phyloP scores from a whole-genome alignment of 371 early-diverging fungal genomes.

The Actinomortierella wolfii region DNA sequence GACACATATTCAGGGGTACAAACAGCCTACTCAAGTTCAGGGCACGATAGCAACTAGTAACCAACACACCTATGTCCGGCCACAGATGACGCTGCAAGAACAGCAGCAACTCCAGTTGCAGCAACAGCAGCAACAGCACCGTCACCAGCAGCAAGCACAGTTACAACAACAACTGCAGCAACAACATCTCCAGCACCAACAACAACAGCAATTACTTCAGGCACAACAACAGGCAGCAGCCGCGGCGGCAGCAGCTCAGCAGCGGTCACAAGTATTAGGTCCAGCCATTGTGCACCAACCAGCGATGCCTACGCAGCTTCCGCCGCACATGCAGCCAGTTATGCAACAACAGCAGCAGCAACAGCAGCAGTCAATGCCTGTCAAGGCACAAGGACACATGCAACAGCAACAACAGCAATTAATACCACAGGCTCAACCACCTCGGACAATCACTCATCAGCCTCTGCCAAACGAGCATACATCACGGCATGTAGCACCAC shows the following conservation, averaged over 20 bases:
- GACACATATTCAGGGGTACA: neutral
- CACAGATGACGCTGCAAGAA: neutral
- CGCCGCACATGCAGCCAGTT: constrained; percentile 19
- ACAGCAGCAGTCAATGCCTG: constrained; percentile 8
- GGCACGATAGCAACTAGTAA: no score
- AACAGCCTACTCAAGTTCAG: neutral
- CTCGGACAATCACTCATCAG: constrained; percentile 2
- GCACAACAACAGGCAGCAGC: neutral
- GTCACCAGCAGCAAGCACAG: constrained; percentile 13
- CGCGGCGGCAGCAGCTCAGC: neutral
- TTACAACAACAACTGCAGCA: constrained; percentile 17
- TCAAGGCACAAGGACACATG: constrained; percentile 19
- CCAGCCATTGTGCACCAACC: constrained; percentile 1
- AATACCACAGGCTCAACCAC: neutral
- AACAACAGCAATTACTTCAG: constrained; percentile 4
- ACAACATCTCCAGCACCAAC: constrained; percentile 10
- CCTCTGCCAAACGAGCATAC: constrained; percentile 4
- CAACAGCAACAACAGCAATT: constrained; percentile 14
- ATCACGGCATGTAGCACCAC: constrained; percentile 4
- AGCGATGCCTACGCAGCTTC: constrained; percentile 16
- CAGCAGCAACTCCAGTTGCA: constrained; percentile 20
- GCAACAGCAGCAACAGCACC: constrained; percentile 17
- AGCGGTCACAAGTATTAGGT: no score
- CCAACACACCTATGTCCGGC: no score
- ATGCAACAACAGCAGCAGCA: constrained; percentile 14